Evolutionary conservation across 2,329 filamentous ascomycete species (phyloP).

Genomic region (Chrysoporthe austroafricana): DNA sequence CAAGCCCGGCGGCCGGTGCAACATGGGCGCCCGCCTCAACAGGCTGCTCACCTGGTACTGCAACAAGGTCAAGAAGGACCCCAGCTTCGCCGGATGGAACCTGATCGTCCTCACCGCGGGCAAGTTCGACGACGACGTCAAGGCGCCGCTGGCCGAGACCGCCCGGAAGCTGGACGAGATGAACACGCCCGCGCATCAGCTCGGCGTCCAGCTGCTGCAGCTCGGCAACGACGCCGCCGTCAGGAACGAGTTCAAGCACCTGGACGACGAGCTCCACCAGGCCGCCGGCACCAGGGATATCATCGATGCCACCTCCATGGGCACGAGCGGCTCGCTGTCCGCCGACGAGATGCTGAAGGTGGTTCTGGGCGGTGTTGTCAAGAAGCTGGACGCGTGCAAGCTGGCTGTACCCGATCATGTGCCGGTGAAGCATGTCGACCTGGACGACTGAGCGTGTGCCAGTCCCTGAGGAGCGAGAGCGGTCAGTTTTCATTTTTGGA

Average conservation of each 20-base stretch:
- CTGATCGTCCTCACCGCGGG: slow-evolving; percentile 36
- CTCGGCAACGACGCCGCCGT: slow-evolving; percentile 26
- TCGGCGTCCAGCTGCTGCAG: slow-evolving; percentile 31
- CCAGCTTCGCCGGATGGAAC: slow-evolving; percentile 33
- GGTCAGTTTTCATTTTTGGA: neutral
- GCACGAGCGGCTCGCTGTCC: slow-evolving; percentile 19
- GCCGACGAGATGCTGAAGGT: slow-evolving; percentile 30
- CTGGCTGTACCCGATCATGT: slow-evolving; percentile 18
- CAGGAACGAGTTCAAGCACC: slow-evolving; percentile 25
- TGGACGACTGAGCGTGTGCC: slow-evolving; percentile 11
- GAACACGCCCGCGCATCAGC: slow-evolving; percentile 29
- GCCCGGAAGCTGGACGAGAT: slow-evolving; percentile 29
- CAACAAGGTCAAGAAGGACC: slow-evolving; percentile 34
- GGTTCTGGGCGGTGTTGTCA: slow-evolving; percentile 30
- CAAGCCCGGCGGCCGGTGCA: slow-evolving; percentile 34
- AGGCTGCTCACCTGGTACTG: slow-evolving; percentile 35
- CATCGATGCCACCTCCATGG: slow-evolving; percentile 24
- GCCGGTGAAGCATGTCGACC: slow-evolving; percentile 16
- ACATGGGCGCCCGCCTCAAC: slow-evolving; percentile 33
- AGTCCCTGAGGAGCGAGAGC: neutral
- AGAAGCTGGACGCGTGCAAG: slow-evolving; percentile 30
- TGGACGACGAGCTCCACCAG: slow-evolving; percentile 31
- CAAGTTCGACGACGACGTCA: slow-evolving; percentile 30
- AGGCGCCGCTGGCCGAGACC: slow-evolving; percentile 24
- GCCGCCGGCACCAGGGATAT: slow-evolving; percentile 28